These are phyloP conservation scores for Eutrema yunnanense DNA, from an alignment of 345 rosid genomes.

Conservation along the genomic window DNA sequence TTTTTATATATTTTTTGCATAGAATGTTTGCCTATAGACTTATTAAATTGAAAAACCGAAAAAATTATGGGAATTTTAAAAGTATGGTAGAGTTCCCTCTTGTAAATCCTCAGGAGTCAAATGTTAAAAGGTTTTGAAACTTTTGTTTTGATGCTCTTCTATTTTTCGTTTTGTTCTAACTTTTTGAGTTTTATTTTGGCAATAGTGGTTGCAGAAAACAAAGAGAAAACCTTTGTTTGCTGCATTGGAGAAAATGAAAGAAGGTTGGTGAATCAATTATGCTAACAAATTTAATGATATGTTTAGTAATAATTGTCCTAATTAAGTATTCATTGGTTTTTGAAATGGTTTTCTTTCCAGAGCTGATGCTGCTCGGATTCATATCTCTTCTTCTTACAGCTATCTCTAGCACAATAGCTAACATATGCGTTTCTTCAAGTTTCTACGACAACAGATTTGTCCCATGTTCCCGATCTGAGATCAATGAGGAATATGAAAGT, in stretches of 20 bases:
- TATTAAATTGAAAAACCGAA: not conserved
- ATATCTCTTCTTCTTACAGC: slow-evolving; percentile 92
- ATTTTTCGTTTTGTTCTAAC: not conserved
- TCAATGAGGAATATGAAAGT: slow-evolving; percentile 37
- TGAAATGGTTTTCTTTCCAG: slow-evolving; percentile 33
- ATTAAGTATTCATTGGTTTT: not conserved
- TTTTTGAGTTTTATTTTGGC: slow-evolving; percentile 6
- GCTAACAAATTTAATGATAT: not conserved
- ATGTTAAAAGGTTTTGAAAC: not conserved
- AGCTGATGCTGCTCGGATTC: slow-evolving; percentile 97
- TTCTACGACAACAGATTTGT: slow-evolving; percentile 67
- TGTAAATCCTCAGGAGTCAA: not conserved
- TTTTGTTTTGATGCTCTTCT: not conserved
- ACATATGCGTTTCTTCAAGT: slow-evolving; percentile 80
- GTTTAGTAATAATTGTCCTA: not conserved
- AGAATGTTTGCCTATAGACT: not conserved
- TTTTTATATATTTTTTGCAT: not conserved
- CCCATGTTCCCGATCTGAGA: slow-evolving; percentile 70
- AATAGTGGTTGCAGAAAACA: slow-evolving; percentile 80
- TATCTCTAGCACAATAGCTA: slow-evolving; percentile 69
- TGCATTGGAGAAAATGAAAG: slow-evolving; percentile 94
- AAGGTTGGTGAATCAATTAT: slow-evolving; percentile 40
- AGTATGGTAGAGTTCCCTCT: not conserved
- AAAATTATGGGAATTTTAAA: not conserved
- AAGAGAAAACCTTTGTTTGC: slow-evolving; percentile 75